These are phyloP conservation scores for Ophiocordyceps camponoti-floridani DNA, from an alignment of 2,329 filamentous ascomycete species.

Conservation along the genomic window DNA sequence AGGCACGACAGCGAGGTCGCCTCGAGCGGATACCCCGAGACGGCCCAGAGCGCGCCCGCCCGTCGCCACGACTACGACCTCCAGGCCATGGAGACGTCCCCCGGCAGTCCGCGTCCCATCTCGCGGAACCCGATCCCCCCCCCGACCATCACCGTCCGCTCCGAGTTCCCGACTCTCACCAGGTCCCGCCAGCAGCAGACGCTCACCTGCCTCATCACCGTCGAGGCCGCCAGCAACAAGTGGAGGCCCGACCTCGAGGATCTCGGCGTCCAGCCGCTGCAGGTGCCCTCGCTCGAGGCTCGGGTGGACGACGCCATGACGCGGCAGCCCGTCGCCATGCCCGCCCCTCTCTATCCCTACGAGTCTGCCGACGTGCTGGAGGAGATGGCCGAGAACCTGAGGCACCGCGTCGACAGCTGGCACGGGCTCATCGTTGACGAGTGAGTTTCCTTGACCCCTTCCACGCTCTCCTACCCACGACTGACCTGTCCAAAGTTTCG, in stretches of 20 bases:
- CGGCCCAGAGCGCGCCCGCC: slow-evolving; percentile 47
- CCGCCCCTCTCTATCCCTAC: slow-evolving; percentile 45
- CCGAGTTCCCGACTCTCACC: slow-evolving; percentile 89
- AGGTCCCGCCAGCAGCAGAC: slow-evolving; percentile 88
- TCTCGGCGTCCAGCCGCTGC: slow-evolving; percentile 34
- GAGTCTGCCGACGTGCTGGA: slow-evolving; percentile 63
- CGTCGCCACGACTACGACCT: slow-evolving; percentile 88
- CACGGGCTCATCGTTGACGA: slow-evolving; percentile 84
- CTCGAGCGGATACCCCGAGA: slow-evolving; percentile 64
- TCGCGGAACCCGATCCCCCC: slow-evolving; percentile 77
- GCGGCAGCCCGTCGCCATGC: slow-evolving; percentile 40
- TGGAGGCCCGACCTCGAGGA: slow-evolving; percentile 81
- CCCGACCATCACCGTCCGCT: slow-evolving; percentile 83
- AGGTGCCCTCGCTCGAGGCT: slow-evolving; percentile 18
- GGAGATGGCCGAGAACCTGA: slow-evolving; percentile 70
- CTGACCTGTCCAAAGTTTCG: slow-evolving; percentile 43
- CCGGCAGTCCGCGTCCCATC: slow-evolving; percentile 53
- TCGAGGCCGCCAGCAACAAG: slow-evolving; percentile 84
- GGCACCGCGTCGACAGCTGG: slow-evolving; percentile 91
- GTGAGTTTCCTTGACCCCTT: slow-evolving; percentile 20
- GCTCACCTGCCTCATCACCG: slow-evolving; percentile 79
- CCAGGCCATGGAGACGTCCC: slow-evolving; percentile 82
- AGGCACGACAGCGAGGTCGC: slow-evolving; percentile 65
- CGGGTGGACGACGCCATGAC: slow-evolving; percentile 35
- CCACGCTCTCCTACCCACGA: background rate